Evolutionary conservation across 1,139 yeast genomes (phyloP), one percentile per base, ranked within the genome.

Genomic region (Pneumocystis wakefieldiae): DNA sequence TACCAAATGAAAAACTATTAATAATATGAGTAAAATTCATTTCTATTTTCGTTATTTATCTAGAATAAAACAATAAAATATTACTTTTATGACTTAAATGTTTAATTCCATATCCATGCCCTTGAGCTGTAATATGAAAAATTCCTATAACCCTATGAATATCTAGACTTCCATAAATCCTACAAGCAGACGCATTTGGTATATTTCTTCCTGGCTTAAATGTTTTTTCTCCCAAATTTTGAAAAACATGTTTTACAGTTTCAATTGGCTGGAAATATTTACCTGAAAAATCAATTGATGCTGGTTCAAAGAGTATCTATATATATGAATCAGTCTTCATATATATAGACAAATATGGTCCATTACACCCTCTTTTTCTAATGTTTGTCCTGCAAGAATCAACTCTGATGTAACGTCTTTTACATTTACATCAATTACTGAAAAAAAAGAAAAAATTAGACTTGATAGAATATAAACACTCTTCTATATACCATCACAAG

Each of bases 1-100:
- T 88, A 28, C 99, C 98, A 74, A 85, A 92, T 10, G 97, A 90
- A 67, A 90, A 82, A 73, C 92, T 97, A 67, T 83, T 83, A 65
- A 92, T 85, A 6, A 83, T 83, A 74, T 92, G 98, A 1, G 96
- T 81, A 71, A 91, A 87, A 72, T 92, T 87, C 64, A 88, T 73
- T 24, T 79, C 75, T 48, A 12, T 3, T 12, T 15, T 8, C 12
- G 6, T 82, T 82, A 57, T 37, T 57, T 19, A 8, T 19, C 14
- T 37, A 8, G 29, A 10, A 29, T 12, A 32, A 17, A 19, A 57
- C 24, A 37, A n/a, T 19, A 39, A 10, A 57, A n/a, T 19, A 10
- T 8, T 57, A 57, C 59, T 32, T 10, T 67, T 65, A 28, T 61
- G 64, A 12, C 66, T 59, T 17, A 59, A 29, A 62, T 59, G 38